Base-by-base conservation (phyloP, 75 land plant species). In the Larix kaempferi region DNA sequence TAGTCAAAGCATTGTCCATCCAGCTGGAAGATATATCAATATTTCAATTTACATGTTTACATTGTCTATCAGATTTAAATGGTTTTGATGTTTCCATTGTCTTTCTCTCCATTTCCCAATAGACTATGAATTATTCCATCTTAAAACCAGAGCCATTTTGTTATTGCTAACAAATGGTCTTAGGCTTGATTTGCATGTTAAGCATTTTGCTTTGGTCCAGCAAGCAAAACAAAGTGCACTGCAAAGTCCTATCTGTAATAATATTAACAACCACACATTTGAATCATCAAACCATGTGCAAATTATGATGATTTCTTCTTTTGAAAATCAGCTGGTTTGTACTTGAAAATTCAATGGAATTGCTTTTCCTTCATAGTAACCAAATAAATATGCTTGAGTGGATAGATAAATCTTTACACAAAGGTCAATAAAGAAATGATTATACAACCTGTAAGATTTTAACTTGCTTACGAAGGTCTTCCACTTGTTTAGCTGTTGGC, bases 381-480 rank as follows among this genome's bases (percentile, higher is more conserved):
- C 37, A 26, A 25, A 26, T 29, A 64, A 26, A 14, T 13, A 66
- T 66, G 29, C 71, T 37, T 66, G 52, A 37, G 41, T 41, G 41
- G 22, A 41, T 37, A 41, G 8, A 37, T 10, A 41, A 49, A 49
- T 49, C 1, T 29, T 54, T 63, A 62, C 2, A 71, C 17, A 55
- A 69, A 74, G 27, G 3, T 29, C 5, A 27, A 15, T 22, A 60
- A 65, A 55, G 26, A 52, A 41, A 57, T 59, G 15, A 15, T 59
- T 56, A 60, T 55, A 59, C 17, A 57, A 97, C 99, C 98, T 97
- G 99, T 79, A 97, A 83, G 71, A 95, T 95, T 80, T 97, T 97
- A 71, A 97, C 91, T 88, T 94, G 91, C 74, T 93, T 94, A 16
- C 91, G 95, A 26, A 97, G 89, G 83, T 97, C 98, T 27, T 97